Base-by-base conservation (phyloP, 2,329 filamentous ascomycete species). In the Alternaria ventricosa region DNA sequence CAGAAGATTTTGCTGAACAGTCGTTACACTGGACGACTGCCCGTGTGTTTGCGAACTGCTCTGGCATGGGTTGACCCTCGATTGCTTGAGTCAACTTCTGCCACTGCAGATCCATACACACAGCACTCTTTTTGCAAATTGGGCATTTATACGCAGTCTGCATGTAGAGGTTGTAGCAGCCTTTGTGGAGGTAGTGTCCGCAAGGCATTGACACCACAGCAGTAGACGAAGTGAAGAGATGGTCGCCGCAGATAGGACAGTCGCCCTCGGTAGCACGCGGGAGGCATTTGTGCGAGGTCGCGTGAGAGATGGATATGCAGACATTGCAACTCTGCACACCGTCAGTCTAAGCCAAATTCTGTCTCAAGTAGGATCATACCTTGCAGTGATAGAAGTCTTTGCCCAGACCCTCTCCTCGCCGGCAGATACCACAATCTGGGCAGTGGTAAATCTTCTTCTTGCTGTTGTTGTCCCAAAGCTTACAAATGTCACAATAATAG, bases 351-450 rank as follows among this genome's bases (percentile, higher is more conserved):
- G 4, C n/a, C 20, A 20, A 8, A 9, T 9, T 3, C 8, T 23
- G 5, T 13, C 25, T 9, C 15, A 18, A 36, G 23, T 10, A n/a
- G 82, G n/a, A 12, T 3, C 13, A 79, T 83, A 95, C 93, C 88
- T 97, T 96, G 91, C 96, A 99, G 80, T 99, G 96, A 75, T 96
- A 94, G 78, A 97, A 99, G 78, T 99, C 96, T 77, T 97, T 98
- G 5, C 96, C 95, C 28, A 99, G 84, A 1, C 96, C 96, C 78
- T 93, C 88, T 1, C 96, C 96, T 61, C 94, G 90, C 62, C 96
- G 88, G 78, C 96, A 99, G 65, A 99, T 97, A 5, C 96, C 96
- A 79, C 96, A 99, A 75, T 98, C 96, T 74, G 90, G 88, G 79
- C 96, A 99, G 78, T 99, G 96, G 77, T 99, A 99, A 61, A 98